Conservation (phyloP, 108 stramenopile genomes). For the Discostella stelligeroides region DNA sequence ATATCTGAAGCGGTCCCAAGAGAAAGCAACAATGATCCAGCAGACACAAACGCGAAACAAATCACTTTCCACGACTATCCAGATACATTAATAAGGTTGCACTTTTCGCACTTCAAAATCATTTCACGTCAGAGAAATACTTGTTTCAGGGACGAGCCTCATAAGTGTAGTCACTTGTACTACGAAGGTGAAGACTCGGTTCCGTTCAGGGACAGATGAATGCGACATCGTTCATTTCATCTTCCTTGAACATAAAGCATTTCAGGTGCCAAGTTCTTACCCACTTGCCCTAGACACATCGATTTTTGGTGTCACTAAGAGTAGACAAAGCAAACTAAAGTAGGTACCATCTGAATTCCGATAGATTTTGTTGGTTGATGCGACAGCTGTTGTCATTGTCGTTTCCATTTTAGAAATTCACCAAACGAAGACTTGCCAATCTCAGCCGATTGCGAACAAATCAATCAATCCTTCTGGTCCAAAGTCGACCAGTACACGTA, state of each 20-base stretch:
- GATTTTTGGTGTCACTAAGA: too few species aligned
- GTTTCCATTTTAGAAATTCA: not conserved
- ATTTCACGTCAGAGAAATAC: constrained; percentile 15
- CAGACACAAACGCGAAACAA: not conserved
- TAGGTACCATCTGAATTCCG: too few species aligned
- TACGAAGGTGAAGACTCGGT: constrained; percentile 24
- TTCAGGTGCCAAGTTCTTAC: too few species aligned
- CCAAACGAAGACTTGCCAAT: too few species aligned
- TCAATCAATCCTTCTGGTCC: not conserved
- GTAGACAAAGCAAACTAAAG: too few species aligned
- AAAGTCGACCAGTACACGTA: constrained; percentile 30
- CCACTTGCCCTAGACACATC: too few species aligned
- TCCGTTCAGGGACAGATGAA: constrained; percentile 8
- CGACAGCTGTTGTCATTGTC: too few species aligned
- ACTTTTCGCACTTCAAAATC: constrained; percentile 28
- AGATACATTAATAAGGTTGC: constrained; percentile 28
- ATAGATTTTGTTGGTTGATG: too few species aligned
- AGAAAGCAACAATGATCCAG: too few species aligned
- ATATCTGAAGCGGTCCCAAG: too few species aligned
- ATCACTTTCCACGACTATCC: constrained; percentile 9
- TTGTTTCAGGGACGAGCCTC: constrained; percentile 33
- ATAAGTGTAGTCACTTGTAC: constrained; percentile 32
- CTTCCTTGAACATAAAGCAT: too few species aligned
- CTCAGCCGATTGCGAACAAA: not conserved
- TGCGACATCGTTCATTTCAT: not conserved